These are phyloP conservation scores for Fusarium verticillioides DNA, from an alignment of 2,329 filamentous ascomycete species.

Conservation along the genomic window DNA sequence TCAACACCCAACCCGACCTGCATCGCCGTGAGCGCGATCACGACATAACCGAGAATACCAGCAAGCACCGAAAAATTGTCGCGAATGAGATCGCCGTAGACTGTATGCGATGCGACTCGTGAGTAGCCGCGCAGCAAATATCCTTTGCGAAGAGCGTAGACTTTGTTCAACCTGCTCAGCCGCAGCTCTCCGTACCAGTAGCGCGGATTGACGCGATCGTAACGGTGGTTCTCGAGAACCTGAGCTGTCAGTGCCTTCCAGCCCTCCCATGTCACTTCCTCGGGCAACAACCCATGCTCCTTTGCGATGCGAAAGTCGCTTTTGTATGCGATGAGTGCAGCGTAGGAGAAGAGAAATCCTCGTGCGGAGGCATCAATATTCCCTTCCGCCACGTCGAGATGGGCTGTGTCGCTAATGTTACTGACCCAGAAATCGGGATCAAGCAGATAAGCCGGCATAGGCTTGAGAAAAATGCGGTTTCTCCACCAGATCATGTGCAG, in stretches of 20 bases:
- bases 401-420: conserved; percentile 41
- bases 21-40: conserved; percentile 34
- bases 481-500: conserved; percentile 55
- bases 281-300: conserved; percentile 50
- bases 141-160: conserved; percentile 28
- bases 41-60: conserved; percentile 33
- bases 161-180: conserved; percentile 52
- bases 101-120: conserved; percentile 27
- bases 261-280: conserved; percentile 49
- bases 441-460: conserved; percentile 54
- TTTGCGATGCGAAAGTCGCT: conserved; percentile 54
- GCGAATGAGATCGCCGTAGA: conserved; percentile 30
- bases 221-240: conserved; percentile 46
- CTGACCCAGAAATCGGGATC: conserved; percentile 50
- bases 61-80: conserved; percentile 35
- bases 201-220: conserved; percentile 48
- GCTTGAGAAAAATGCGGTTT: conserved; percentile 53
- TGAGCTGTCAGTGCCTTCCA: conserved; percentile 49
- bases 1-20: conserved; percentile 27
- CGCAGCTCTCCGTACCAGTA: conserved; percentile 57
- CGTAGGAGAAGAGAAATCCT: conserved; percentile 55
- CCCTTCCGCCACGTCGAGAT: conserved; percentile 6
- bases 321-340: conserved; percentile 49
- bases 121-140: conserved; percentile 29
- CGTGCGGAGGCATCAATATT: conserved; percentile 45